Evolutionary conservation across 73 alveolate genomes (phyloP).

Genomic region (Paraurostyla sp.): DNA sequence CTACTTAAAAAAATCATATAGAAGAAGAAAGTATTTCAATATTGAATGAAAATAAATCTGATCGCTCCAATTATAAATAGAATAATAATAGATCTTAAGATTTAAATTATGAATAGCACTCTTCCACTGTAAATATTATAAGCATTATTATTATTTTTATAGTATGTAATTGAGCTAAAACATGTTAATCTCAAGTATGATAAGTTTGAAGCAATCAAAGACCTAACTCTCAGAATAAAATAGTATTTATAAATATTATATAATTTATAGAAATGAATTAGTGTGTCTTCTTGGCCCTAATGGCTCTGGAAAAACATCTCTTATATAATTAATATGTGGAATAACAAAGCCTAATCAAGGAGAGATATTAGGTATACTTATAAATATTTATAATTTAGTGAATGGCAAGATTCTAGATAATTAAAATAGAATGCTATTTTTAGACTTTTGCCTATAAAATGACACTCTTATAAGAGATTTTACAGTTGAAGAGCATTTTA

Average conservation of each 20-base stretch:
- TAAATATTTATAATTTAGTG: background rate
- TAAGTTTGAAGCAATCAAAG: conserved; percentile 9
- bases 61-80: too few species aligned
- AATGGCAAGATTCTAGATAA: conserved; percentile 12
- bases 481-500: conserved; percentile 81
- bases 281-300: conserved; percentile 87
- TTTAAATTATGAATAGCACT: too few species aligned
- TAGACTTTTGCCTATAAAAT: conserved; percentile 80
- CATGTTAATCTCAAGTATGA: background rate
- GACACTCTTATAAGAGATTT: conserved; percentile 76
- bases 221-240: too few species aligned
- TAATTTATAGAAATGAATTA: conserved; percentile 61
- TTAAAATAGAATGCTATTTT: background rate
- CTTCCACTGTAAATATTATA: too few species aligned
- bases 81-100: too few species aligned
- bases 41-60: too few species aligned
- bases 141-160: background rate
- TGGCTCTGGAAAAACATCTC: conserved; percentile 93
- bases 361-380: background rate
- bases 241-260: too few species aligned
- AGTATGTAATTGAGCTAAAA: background rate
- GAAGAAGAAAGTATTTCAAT: too few species aligned
- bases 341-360: conserved; percentile 55
- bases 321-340: conserved; percentile 84
- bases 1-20: too few species aligned